These are phyloP conservation scores for Pleurotus giganteus DNA, from an alignment of 768 basidiomycete species.

Conservation along the genomic window DNA sequence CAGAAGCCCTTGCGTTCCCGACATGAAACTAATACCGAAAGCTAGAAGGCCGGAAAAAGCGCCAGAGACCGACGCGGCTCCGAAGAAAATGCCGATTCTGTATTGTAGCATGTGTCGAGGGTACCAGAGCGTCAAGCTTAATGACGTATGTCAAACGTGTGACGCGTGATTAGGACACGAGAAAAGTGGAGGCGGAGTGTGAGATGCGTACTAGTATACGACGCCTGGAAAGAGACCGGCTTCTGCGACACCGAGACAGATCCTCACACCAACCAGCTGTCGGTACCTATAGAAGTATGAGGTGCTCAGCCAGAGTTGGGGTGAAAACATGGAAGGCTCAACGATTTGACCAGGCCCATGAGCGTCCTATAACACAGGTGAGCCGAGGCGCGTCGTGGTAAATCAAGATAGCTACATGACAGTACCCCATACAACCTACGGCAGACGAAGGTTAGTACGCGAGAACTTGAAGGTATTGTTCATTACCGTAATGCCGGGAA, in stretches of 20 bases:
- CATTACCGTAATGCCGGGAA: constrained; percentile 61
- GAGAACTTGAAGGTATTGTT: neutral
- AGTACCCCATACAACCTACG: constrained; percentile 60
- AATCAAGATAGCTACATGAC: constrained; percentile 44
- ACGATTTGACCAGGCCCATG: constrained; percentile 72
- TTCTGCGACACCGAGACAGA: constrained; percentile 65
- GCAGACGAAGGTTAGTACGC: constrained; percentile 2
- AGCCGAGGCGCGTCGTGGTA: neutral
- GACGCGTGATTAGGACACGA: neutral
- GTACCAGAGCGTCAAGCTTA: constrained; percentile 68
- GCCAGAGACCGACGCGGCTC: constrained; percentile 57
- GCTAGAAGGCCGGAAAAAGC: constrained; percentile 63
- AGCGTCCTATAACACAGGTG: constrained; percentile 37
- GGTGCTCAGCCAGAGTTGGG: neutral
- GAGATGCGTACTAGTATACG: constrained; percentile 57
- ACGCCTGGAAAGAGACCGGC: constrained; percentile 75
- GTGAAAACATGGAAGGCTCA: neutral
- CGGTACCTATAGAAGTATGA: constrained; percentile 42
- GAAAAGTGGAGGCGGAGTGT: neutral
- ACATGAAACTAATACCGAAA: constrained; percentile 53
- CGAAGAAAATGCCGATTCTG: constrained; percentile 63
- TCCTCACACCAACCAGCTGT: constrained; percentile 55
- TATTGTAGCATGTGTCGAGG: constrained; percentile 58
- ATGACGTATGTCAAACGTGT: no score
- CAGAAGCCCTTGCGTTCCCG: constrained; percentile 37